Base-by-base conservation (phyloP, 345 rosid genomes). In the Hypericum perforatum region DNA sequence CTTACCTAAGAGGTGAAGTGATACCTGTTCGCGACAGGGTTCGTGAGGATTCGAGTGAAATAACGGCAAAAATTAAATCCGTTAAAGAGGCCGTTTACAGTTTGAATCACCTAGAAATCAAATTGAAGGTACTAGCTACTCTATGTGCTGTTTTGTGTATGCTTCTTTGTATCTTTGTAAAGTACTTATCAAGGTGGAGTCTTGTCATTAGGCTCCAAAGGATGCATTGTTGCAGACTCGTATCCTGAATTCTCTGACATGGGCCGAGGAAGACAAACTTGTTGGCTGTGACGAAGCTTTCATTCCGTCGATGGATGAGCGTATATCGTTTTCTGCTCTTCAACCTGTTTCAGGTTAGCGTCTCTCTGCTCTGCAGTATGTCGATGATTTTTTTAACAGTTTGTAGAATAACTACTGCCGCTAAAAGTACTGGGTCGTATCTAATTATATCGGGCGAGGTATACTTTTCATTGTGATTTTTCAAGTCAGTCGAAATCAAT, bases 1-100 rank as follows among this genome's bases (percentile, higher is more conserved):
- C 89, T 55, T 87, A 76, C 71, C 71, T 76, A 74, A 67, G 64
- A 56, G 96, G 96, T n/a, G 79, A 79, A 63, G 80, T 87, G 69
- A 63, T 63, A 40, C 81, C 96, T 11, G 45, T 71, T 53, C 74
- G 66, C 60, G 92, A 84, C 60, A 11, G 36, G 12, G 58, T 15
- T 70, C 42, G 43, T 54, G 74, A 60, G 41, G 43, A 54, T 50
- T 45, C 69, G 48, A 43, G 62, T 48, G 51, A 57, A 39, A n/a
- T 77, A 49, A 72, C 53, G 47, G 57, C 77, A n/a, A 62, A 65
- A 71, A 45, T 82, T 52, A 54, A 53, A 36, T 32, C 62, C 53
- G 66, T 87, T 11, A 80, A 71, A 67, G 89, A 79, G 44, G 77
- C 82, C 58, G 69, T 79, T 57, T 62, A 61, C 63, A 78, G 74